Base-by-base conservation (phyloP, 1,284 basidiomycete species). In the Microstroma glucosiphilum region DNA sequence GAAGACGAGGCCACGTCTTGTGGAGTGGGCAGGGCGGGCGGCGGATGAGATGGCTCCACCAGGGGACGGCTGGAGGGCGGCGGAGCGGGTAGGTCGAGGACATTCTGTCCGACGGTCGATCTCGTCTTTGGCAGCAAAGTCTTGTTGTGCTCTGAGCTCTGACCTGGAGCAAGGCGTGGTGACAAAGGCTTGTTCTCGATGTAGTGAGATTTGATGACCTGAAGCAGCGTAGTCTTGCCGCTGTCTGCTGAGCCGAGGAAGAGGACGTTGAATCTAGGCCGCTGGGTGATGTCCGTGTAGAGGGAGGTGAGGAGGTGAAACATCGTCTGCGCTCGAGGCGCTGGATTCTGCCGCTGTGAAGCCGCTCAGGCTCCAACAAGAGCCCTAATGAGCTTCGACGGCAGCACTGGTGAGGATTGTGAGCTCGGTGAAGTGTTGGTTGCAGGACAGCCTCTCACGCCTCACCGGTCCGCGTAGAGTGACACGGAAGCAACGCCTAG, bases 261-360 rank as follows among this genome's bases (percentile, higher is more conserved):
- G 51, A 54, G 51, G 51, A 54, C 25, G 21, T 54, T 54, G 25
- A 54, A 54, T 6, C 51, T 19, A 8, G 51, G 51, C 2, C 51
- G 51, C 51, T 21, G n/a, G 2, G 51, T 54, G 13, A 54, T 19
- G 51, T 54, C 51, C 21, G 51, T 54, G 51, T 54, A 54, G 51
- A 54, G 51, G 51, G 51, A 54, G 6, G 51, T 23, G 51, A 54
- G 51, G 51, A 54, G 51, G 21, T 54, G 51, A 25, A 54, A 54
- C 51, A 54, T 54, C 17, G 51, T 48, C n/a, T 23, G 46, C 23
- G 11, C 6, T 48, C 9, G 30, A 9, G 9, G 9, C 4, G 30
- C 4, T 3, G 9, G 3, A 37, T 37, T 37, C 30, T 37, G 30
- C 3, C 30, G 30, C 30, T 37, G 30, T 37, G 30, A 37, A 37